These are phyloP conservation scores for Pythium phragmitis DNA, from an alignment of 352 stramenopile species.

Conservation along the genomic window DNA sequence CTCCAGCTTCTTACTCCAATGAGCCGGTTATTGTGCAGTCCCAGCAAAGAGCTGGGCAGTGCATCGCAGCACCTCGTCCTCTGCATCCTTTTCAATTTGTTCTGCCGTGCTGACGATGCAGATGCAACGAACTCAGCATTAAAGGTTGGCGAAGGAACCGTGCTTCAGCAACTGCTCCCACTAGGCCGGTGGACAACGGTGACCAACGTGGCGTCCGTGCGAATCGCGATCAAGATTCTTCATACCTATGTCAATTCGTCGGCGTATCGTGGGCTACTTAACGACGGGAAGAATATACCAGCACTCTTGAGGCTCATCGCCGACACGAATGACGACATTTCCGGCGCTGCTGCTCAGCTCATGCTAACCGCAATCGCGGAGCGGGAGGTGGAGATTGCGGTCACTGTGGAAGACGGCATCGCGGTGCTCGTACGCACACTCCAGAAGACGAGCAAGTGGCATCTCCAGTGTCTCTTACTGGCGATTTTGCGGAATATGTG, in stretches of 20 bases:
- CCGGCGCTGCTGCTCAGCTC: conserved; percentile 41
- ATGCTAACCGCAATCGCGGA: conserved; percentile 41
- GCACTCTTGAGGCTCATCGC: conserved; percentile 46
- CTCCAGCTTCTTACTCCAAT: conserved; percentile 35
- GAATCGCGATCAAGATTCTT: conserved; percentile 56
- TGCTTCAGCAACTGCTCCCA: conserved; percentile 58
- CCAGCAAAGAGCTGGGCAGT: conserved; percentile 6
- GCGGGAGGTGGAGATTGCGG: conserved; percentile 56
- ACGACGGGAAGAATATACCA: conserved; percentile 53
- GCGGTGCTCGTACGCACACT: conserved; percentile 47
- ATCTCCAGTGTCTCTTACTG: conserved; percentile 51
- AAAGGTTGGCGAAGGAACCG: conserved; percentile 27
- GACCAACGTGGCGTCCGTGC: conserved; percentile 31
- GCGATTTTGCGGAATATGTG: conserved; percentile 51
- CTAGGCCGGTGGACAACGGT: conserved; percentile 49
- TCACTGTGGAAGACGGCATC: conserved; percentile 79
- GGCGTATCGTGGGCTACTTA: conserved; percentile 40
- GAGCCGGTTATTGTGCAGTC: conserved; percentile 23
- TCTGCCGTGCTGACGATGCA: conserved; percentile 32
- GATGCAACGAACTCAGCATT: conserved; percentile 10
- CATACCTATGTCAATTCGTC: conserved; percentile 37
- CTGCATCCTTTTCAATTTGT: conserved; percentile 62
- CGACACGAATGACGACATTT: conserved; percentile 35
- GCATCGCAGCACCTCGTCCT: conserved; percentile 38
- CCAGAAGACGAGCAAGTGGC: conserved; percentile 29